These are phyloP conservation scores for Komagataella ulmi DNA, from an alignment of 805 yeast species.

Conservation along the genomic window DNA sequence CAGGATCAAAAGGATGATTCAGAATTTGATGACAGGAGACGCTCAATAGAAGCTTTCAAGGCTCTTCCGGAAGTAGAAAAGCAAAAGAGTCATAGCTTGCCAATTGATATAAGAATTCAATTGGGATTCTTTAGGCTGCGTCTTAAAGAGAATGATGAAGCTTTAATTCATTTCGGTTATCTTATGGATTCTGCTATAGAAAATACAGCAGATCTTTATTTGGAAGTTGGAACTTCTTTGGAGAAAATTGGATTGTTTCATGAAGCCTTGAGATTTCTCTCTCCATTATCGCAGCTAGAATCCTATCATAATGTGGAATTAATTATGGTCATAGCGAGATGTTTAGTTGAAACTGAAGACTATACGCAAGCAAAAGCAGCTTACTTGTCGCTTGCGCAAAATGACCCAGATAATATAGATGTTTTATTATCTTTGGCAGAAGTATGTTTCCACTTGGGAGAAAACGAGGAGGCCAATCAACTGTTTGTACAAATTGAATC, in stretches of 20 bases:
- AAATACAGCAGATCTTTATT: constrained; percentile 59
- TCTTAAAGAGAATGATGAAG: constrained; percentile 52
- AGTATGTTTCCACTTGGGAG: constrained; percentile 54
- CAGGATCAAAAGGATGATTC: constrained; percentile 53
- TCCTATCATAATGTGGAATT: constrained; percentile 39
- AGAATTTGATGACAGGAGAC: constrained; percentile 71
- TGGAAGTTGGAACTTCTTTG: constrained; percentile 64
- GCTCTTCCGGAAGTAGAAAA: constrained; percentile 25
- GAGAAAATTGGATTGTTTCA: constrained; percentile 55
- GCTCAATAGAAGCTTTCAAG: constrained; percentile 28
- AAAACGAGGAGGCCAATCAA: constrained; percentile 39
- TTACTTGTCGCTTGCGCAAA: constrained; percentile 19
- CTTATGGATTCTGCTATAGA: constrained; percentile 37
- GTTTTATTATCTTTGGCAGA: constrained; percentile 73
- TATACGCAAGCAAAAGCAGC: constrained; percentile 51
- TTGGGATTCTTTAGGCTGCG: constrained; percentile 64
- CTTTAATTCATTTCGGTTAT: constrained; percentile 52
- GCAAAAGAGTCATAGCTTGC: constrained; percentile 35
- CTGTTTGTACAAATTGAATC: constrained; percentile 41
- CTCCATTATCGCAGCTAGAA: constrained; percentile 40
- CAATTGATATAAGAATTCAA: constrained; percentile 80
- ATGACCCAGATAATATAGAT: constrained; percentile 55
- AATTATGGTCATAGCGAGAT: constrained; percentile 54
- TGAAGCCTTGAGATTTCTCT: constrained; percentile 64
- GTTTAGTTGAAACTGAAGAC: constrained; percentile 62